phyloP scores from a whole-genome alignment of 257 asterid species.

The Solanum tarapatanum region DNA sequence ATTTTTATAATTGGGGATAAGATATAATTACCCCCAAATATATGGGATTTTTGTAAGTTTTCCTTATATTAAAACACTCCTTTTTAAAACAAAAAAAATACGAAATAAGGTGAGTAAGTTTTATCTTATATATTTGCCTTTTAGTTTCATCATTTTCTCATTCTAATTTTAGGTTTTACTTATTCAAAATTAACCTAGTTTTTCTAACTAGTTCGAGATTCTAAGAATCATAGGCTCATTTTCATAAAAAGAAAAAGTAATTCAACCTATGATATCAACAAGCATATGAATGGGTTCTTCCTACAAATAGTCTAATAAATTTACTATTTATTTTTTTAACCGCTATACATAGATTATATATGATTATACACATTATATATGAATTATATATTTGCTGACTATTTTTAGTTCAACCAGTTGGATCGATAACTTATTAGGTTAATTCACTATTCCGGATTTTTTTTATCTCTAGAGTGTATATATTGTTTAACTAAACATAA shows the following conservation, averaged over 20 bases:
- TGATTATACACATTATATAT: no score
- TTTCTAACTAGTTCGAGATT: neutral
- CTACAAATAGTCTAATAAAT: no score
- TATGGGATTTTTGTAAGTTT: neutral
- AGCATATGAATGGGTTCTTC: neutral
- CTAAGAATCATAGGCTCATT: neutral
- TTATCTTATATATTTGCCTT: neutral
- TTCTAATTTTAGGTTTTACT: neutral
- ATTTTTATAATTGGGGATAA: no score
- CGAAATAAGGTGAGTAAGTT: neutral
- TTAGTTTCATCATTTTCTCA: neutral
- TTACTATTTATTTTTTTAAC: no score
- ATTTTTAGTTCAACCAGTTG: no score
- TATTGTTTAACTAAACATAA: neutral
- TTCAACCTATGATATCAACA: neutral
- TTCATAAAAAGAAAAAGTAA: neutral
- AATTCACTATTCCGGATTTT: neutral
- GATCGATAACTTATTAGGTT: neutral
- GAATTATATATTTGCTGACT: no score
- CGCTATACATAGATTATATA: neutral
- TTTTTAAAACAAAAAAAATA: no score
- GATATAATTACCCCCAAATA: no score
- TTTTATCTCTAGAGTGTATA: neutral
- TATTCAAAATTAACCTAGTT: neutral
- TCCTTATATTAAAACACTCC: neutral